phyloP scores from a whole-genome alignment of 305 asterid genomes.

The Stenogyne calaminthoides region DNA sequence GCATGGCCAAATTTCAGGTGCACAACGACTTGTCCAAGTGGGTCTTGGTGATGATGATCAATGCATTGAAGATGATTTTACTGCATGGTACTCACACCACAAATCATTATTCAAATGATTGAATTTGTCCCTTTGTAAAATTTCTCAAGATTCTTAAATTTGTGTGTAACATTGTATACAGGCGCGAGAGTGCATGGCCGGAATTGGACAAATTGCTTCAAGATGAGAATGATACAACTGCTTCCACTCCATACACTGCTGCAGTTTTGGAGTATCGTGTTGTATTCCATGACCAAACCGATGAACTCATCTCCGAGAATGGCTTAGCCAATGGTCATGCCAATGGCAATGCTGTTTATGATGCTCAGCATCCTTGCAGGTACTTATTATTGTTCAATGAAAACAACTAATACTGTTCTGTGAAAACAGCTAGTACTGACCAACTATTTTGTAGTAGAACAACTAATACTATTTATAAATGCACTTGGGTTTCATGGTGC shows the following conservation, averaged over 20 bases:
- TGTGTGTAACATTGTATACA: slow-evolving; percentile 32
- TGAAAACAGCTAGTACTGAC: too few relatives aligned
- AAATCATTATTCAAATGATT: not conserved
- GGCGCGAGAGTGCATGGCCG: slow-evolving; percentile 94
- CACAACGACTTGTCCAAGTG: slow-evolving; percentile 68
- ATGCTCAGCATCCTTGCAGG: slow-evolving; percentile 96
- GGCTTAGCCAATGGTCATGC: slow-evolving; percentile 52
- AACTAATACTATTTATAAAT: too few relatives aligned
- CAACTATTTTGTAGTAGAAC: too few relatives aligned
- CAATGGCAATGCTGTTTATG: slow-evolving; percentile 63
- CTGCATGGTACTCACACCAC: slow-evolving; percentile 68
- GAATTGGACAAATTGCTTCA: slow-evolving; percentile 80
- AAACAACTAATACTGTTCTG: too few relatives aligned
- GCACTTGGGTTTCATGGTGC: too few relatives aligned
- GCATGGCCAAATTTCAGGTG: slow-evolving; percentile 54
- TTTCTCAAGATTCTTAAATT: not conserved
- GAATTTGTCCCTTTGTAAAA: not conserved
- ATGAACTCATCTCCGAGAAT: slow-evolving; percentile 36
- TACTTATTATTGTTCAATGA: slow-evolving; percentile 15
- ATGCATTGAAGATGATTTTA: slow-evolving; percentile 92
- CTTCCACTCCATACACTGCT: slow-evolving; percentile 90
- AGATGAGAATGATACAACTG: slow-evolving; percentile 65
- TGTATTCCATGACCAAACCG: slow-evolving; percentile 61
- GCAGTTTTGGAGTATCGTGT: slow-evolving; percentile 88
- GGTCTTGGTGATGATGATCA: slow-evolving; percentile 99